A percentile compares a stretch with the other conserved stretches of the same genome.
phyloP scores from a whole-genome alignment of 2,329 filamentous ascomycete species.

The Ciborinia camelliae region DNA sequence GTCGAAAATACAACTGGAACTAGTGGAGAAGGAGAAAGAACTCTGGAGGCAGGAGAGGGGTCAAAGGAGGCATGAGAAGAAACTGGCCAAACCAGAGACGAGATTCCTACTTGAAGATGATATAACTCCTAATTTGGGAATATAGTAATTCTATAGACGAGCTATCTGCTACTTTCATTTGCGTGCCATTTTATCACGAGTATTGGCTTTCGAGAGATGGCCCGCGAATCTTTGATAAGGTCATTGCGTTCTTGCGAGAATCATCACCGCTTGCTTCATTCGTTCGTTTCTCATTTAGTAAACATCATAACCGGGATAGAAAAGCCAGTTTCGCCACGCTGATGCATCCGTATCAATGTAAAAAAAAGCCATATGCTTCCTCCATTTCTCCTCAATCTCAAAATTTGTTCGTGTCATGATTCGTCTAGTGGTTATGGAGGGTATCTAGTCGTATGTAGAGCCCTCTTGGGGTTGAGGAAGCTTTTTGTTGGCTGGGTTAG shows the following conservation, averaged over 20 bases:
- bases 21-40: constrained; percentile 45
- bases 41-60: constrained; percentile 39
- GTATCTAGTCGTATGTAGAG: constrained; percentile 48
- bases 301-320: constrained; percentile 24
- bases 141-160: neutral
- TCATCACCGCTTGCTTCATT: constrained; percentile 18
- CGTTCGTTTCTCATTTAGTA: constrained; percentile 24
- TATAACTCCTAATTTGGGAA: neutral
- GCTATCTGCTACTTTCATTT: neutral
- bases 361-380: constrained; percentile 21
- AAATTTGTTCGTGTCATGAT: constrained; percentile 3
- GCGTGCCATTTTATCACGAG: neutral
- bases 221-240: neutral
- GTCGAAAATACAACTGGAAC: constrained; percentile 33
- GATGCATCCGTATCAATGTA: constrained; percentile 34
- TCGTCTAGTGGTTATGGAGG: neutral
- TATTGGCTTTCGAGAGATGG: neutral
- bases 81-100: constrained; percentile 18
- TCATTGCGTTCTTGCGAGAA: constrained; percentile 1
- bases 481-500: constrained; percentile 87
- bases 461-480: constrained; percentile 90
- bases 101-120: constrained; percentile 8
- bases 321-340: constrained; percentile 36
- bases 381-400: constrained; percentile 5
- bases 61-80: constrained; percentile 30